Evolutionary conservation across 176 grass and related monocot species (phyloP).

Genomic region (Oryza brachyantha): DNA sequence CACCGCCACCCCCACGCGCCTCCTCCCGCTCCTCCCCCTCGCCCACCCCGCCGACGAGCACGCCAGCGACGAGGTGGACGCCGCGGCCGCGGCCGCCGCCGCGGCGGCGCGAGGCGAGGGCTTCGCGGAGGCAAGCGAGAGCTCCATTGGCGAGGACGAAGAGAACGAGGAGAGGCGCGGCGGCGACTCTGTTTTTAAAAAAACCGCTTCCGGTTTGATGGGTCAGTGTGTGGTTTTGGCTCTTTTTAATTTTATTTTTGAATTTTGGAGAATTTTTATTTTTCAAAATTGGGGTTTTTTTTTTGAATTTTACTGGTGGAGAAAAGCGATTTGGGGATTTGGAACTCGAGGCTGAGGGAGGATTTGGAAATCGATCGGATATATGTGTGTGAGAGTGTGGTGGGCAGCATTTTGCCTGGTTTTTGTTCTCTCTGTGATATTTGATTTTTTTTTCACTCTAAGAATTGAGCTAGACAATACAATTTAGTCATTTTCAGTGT

Average conservation of each 20-base stretch:
- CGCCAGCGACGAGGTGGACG: background rate
- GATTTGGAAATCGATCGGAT: background rate
- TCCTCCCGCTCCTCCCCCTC: background rate
- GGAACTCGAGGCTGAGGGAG: background rate
- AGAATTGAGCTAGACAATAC: background rate
- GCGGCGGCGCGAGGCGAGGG: background rate
- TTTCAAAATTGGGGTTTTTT: background rate
- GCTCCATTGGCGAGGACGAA: slow-evolving; percentile 14
- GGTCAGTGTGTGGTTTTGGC: background rate
- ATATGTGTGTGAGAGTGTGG: background rate
- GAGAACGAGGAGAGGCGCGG: background rate
- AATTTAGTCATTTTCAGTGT: background rate
- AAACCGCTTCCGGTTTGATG: no score
- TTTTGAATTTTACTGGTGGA: background rate
- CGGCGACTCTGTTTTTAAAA: no score
- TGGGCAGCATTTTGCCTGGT: background rate
- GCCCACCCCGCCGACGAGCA: background rate
- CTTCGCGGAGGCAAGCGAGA: slow-evolving; percentile 18
- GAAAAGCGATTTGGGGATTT: background rate
- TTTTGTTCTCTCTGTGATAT: background rate
- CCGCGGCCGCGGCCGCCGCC: background rate
- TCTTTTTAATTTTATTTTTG: background rate
- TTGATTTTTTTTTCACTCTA: no score
- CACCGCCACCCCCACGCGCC: background rate
- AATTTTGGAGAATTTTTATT: background rate